These are phyloP conservation scores for Talaromyces islandicus DNA, from an alignment of 2,329 filamentous ascomycete genomes.

Conservation along the genomic window DNA sequence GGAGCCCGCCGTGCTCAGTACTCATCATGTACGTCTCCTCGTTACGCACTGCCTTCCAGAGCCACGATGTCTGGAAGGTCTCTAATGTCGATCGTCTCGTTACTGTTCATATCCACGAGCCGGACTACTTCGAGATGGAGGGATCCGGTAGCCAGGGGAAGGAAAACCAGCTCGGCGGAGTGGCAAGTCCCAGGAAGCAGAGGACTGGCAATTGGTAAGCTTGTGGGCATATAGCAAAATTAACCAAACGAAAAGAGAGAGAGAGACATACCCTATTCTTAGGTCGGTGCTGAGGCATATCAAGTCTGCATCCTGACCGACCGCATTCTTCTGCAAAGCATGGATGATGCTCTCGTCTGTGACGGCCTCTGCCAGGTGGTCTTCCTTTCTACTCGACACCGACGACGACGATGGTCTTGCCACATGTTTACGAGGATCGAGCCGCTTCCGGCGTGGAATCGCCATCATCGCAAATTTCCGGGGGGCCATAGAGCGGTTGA, in stretches of 20 bases:
- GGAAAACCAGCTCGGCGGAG: conserved; percentile 50
- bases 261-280: conserved; percentile 46
- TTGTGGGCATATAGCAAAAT: neutral
- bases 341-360: conserved; percentile 53
- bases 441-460: conserved; percentile 44
- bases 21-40: neutral
- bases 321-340: conserved; percentile 47
- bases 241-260: neutral
- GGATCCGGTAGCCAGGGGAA: conserved; percentile 46
- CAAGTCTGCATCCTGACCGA: conserved; percentile 46
- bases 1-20: neutral
- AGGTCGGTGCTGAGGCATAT: conserved; percentile 54
- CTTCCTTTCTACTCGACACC: conserved; percentile 20
- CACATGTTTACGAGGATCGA: conserved; percentile 36
- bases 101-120: conserved; percentile 50
- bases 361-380: conserved; percentile 46
- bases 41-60: conserved; percentile 17
- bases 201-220: conserved; percentile 32
- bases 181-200: conserved; percentile 51
- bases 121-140: conserved; percentile 49
- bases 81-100: conserved; percentile 50
- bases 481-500: conserved; percentile 50
- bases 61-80: conserved; percentile 52
- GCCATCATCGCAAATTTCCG: conserved; percentile 51
- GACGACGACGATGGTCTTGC: conserved; percentile 43